Conservation (phyloP, 1,284 basidiomycete species). For the Marasmius oreades region DNA sequence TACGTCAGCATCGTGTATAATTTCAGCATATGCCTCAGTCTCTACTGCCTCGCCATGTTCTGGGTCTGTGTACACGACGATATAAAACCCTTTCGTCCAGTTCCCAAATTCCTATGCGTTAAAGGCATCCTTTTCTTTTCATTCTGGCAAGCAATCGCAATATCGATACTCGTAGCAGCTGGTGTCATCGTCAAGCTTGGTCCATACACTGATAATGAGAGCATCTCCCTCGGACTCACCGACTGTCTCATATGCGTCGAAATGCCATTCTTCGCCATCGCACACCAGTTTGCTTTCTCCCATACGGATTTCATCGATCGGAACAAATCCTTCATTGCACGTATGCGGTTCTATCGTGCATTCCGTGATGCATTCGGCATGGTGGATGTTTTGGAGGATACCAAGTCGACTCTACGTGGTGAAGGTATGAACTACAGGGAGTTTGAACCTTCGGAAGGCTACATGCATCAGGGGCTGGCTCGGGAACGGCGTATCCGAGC, state of each 20-base stretch:
- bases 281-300: conserved; percentile 88
- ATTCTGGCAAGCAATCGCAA: conserved; percentile 92
- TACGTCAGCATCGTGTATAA: conserved; percentile 88
- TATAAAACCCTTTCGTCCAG: conserved; percentile 81
- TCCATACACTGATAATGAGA: conserved; percentile 86
- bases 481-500: conserved; percentile 82
- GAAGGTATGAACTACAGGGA: conserved; percentile 93
- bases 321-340: conserved; percentile 67
- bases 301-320: conserved; percentile 81
- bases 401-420: conserved; percentile 79
- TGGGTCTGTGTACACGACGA: conserved; percentile 89
- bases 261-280: conserved; percentile 96
- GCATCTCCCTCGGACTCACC: conserved; percentile 86
- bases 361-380: conserved; percentile 84
- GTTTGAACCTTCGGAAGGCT: conserved; percentile 93
- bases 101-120: conserved; percentile 96
- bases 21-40: conserved; percentile 65
- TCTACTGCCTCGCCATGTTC: conserved; percentile 92
- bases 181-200: conserved; percentile 77
- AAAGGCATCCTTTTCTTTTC: conserved; percentile 98
- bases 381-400: conserved; percentile 87
- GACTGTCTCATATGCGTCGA: conserved; percentile 93
- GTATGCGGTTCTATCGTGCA: conserved; percentile 86
- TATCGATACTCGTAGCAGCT: conserved; percentile 87
- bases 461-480: conserved; percentile 83